phyloP scores from a whole-genome alignment of 2,329 filamentous ascomycete species.

The Aspergillus ibericus region DNA sequence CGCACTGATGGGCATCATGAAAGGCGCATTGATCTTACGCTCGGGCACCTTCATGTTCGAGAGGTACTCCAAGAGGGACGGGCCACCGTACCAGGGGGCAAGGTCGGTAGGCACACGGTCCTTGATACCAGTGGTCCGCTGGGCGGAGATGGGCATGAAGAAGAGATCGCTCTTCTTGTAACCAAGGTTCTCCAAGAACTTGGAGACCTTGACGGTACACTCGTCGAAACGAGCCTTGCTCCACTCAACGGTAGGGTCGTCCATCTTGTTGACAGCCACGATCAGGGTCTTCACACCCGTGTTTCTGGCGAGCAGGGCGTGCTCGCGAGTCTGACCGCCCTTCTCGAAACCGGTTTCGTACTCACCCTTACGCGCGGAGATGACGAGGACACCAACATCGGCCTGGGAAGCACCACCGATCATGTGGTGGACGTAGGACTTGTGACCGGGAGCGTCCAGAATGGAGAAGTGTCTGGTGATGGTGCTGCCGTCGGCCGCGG shows the following conservation, averaged over 20 bases:
- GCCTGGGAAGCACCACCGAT: constrained; percentile 93
- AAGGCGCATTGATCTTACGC: constrained; percentile 93
- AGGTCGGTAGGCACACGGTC: constrained; percentile 74
- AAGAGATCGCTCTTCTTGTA: constrained; percentile 95
- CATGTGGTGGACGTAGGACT: constrained; percentile 98
- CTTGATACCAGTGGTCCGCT: constrained; percentile 84
- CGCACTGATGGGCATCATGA: constrained; percentile 97
- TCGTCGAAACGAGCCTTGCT: constrained; percentile 89
- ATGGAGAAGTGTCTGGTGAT: constrained; percentile 96
- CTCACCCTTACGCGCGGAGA: constrained; percentile 94
- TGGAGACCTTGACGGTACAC: constrained; percentile 82
- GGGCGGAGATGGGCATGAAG: constrained; percentile 95
- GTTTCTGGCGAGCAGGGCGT: constrained; percentile 96
- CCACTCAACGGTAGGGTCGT: constrained; percentile 95
- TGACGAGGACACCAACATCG: constrained; percentile 92
- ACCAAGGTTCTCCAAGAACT: constrained; percentile 87
- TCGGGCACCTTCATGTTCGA: constrained; percentile 90
- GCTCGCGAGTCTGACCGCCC: constrained; percentile 95
- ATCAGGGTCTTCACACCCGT: constrained; percentile 97
- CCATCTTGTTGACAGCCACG: constrained; percentile 99
- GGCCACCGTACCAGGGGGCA: constrained; percentile 82
- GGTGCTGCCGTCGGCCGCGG: constrained; percentile 37
- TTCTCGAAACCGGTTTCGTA: constrained; percentile 98
- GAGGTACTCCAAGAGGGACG: constrained; percentile 92
- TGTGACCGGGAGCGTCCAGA: constrained; percentile 94